Evolutionary conservation across 495 filamentous ascomycete species (phyloP), one percentile per base, ranked within the genome.

Genomic region (Lepraria neglecta): DNA sequence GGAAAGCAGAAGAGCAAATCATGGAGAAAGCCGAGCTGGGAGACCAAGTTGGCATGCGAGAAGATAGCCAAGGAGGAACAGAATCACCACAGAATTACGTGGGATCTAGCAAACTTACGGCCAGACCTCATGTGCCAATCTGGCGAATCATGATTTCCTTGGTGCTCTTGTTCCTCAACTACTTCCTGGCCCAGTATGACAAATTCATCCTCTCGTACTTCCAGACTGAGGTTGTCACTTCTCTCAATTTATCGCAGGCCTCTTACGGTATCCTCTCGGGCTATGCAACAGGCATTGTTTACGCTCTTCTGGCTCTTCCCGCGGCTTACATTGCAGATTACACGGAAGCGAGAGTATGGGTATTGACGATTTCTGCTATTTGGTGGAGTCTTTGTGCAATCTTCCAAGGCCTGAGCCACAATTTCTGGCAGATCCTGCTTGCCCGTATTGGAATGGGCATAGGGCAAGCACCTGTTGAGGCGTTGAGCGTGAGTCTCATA

Each of bases 191-290:
- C 28, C 72, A 74, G 44, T 73, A 70, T 52, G 72, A 73, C 64
- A 71, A 73, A 31, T 74, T 73, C 64, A 63, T 74, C 54, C 65
- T 74, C 3, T 70, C 70, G 19, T 73, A 73, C 52, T 74, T 71
- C 40, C 65, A 71, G 51, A 50, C 52, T 19, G 54, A 64, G 7
- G 60, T 74, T 30, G 62, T 63, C 24, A 59, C 38, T 5, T 57
- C 60, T 14, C 62, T 74, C 15, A 28, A 65, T 10, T 57, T 74
- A 17, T 51, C 59, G 0, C 12, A 63, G 17, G 31, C 64, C 17
- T 54, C 66, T 17, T 70, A 72, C 45, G 70, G 63, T 24, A 52
- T 71, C 24, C 60, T 74, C 14, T 70, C 64, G 21, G 69, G 72
- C 11, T 74, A 73, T 50, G 69, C 70, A 15, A 74, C 69, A 12